These are phyloP conservation scores for Parmales sp. DNA, from an alignment of 108 stramenopile genomes.

Conservation along the genomic window DNA sequence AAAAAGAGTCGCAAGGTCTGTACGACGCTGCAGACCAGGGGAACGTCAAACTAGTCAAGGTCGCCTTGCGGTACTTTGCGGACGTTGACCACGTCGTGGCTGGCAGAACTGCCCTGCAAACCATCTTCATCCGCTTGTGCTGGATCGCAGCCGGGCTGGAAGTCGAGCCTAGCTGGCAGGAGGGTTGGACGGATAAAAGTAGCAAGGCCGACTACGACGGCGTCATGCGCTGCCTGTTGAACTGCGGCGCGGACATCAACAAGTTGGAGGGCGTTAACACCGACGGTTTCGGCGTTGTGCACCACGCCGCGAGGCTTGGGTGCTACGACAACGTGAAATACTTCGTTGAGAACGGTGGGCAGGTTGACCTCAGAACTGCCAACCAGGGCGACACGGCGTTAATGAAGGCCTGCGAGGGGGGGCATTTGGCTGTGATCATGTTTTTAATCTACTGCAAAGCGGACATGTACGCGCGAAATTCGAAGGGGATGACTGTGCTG, in stretches of 20 bases:
- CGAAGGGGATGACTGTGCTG: background rate
- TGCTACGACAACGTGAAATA: conserved; percentile 5
- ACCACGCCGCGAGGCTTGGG: conserved; percentile 2
- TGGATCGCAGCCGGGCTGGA: conserved; percentile 8
- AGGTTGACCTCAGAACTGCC: background rate
- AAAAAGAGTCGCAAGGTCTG: too few relatives aligned
- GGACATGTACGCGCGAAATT: background rate
- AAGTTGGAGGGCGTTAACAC: background rate
- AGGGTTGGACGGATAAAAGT: background rate
- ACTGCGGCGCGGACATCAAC: conserved; percentile 9
- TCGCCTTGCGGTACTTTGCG: background rate
- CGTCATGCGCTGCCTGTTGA: background rate
- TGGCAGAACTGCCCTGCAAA: conserved; percentile 1
- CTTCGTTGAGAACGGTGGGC: background rate
- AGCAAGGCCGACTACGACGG: conserved; percentile 9
- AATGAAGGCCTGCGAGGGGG: background rate
- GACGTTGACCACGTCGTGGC: background rate
- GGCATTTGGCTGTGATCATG: conserved; percentile 11
- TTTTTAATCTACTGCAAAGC: background rate
- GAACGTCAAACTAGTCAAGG: background rate
- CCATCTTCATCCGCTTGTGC: background rate
- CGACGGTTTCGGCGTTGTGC: conserved; percentile 2
- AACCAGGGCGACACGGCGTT: conserved; percentile 1
- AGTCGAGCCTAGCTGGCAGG: background rate
- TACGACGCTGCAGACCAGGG: conserved; percentile 4